phyloP scores from a whole-genome alignment of 768 basidiomycete genomes.

The Neoboletus subvelutipes region DNA sequence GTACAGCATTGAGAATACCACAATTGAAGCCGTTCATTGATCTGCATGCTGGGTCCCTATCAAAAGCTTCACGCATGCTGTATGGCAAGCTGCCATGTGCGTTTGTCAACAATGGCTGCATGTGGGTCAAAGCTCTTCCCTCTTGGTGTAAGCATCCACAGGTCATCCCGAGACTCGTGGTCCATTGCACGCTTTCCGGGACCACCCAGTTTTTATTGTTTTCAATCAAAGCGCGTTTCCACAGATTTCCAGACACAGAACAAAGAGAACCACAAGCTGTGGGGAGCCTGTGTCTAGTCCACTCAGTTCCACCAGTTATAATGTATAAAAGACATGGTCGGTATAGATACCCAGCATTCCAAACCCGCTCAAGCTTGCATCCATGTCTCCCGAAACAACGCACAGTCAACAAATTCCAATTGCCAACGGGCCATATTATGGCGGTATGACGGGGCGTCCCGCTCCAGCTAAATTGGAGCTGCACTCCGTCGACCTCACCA shows the following conservation, averaged over 20 bases:
- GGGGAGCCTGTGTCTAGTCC: conserved; percentile 13
- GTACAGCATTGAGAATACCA: not conserved
- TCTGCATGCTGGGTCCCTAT: not conserved
- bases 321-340: conserved; percentile 13
- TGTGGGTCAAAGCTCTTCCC: conserved; percentile 4
- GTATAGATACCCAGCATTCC: not conserved
- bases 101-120: not conserved
- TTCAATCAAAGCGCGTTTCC: conserved; percentile 9
- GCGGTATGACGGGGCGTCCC: not conserved
- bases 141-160: not conserved
- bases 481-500: conserved; percentile 23
- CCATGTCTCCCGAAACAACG: conserved; percentile 4
- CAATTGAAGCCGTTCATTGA: not conserved
- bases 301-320: conserved; percentile 2
- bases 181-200: not conserved
- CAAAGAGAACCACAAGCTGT: conserved; percentile 20
- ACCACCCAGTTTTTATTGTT: conserved; percentile 10
- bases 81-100: not conserved
- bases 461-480: conserved; percentile 7
- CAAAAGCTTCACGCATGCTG: not conserved
- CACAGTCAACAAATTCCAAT: conserved; percentile 4
- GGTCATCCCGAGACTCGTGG: not conserved
- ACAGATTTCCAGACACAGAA: conserved; percentile 12
- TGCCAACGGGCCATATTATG: not conserved
- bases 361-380: not conserved